Evolutionary conservation across 805 yeast genomes (phyloP).

Genomic region (Teunomyces aglyptinius): DNA sequence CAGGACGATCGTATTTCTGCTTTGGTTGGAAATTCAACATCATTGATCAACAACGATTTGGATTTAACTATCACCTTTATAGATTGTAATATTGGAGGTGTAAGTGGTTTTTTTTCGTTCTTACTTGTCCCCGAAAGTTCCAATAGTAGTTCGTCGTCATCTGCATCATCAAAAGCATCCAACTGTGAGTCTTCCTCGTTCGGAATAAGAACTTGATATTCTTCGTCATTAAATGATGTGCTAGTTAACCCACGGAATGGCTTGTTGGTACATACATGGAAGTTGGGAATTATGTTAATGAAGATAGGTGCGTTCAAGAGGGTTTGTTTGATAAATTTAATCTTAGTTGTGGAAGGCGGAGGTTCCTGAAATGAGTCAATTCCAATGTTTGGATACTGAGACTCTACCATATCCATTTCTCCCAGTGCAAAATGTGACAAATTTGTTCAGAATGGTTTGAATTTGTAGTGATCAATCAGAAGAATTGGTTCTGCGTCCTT

Average conservation of each 20-base stretch:
- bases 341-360: background rate
- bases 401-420: conserved; percentile 10
- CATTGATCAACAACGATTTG: conserved; percentile 32
- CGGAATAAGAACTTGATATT: conserved; percentile 31
- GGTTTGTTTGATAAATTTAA: conserved; percentile 27
- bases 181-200: conserved; percentile 36
- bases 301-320: conserved; percentile 42
- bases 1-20: conserved; percentile 33
- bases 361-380: conserved; percentile 4
- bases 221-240: conserved; percentile 36
- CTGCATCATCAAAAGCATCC: conserved; percentile 37
- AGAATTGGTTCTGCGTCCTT: no score
- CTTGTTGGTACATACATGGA: conserved; percentile 31
- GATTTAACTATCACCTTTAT: conserved; percentile 29
- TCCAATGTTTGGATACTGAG: conserved; percentile 12
- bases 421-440: background rate
- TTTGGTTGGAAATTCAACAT: conserved; percentile 28
- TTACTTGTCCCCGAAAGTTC: conserved; percentile 3
- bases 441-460: no score
- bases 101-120: background rate
- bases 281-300: conserved; percentile 29
- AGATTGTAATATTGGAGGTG: conserved; percentile 5
- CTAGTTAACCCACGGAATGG: conserved; percentile 34
- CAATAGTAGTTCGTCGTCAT: conserved; percentile 16
- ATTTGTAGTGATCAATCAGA: no score